Percentiles rank a stretch among this genome's conserved stretches.
phyloP scores from a whole-genome alignment of 805 yeast genomes.

The Barnettozyma salicaria region DNA sequence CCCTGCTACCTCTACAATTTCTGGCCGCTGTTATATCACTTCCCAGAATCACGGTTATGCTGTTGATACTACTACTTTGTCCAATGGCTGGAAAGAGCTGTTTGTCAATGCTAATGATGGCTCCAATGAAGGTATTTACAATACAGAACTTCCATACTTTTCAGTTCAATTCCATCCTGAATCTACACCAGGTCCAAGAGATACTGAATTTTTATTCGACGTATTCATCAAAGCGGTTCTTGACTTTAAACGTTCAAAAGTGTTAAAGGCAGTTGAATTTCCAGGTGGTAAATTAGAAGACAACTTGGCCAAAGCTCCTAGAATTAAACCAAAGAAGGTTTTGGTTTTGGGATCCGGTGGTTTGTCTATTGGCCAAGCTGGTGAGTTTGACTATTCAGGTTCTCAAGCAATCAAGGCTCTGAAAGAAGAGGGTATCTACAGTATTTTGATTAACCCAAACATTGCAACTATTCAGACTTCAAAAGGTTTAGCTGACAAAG shows the following conservation, averaged over 20 bases:
- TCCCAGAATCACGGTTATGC: constrained; percentile 99
- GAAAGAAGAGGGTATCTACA: constrained; percentile 96
- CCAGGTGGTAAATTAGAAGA: constrained; percentile 84
- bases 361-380: constrained; percentile 97
- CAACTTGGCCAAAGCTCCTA: constrained; percentile 70
- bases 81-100: constrained; percentile 84
- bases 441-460: constrained; percentile 93
- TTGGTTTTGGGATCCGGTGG: constrained; percentile 97
- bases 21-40: constrained; percentile 96
- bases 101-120: constrained; percentile 96
- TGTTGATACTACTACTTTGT: constrained; percentile 74
- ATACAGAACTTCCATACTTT: constrained; percentile 80
- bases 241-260: constrained; percentile 50
- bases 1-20: constrained; percentile 83
- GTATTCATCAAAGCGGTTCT: constrained; percentile 77
- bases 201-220: constrained; percentile 94
- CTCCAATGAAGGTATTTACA: constrained; percentile 97
- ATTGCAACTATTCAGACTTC: constrained; percentile 98
- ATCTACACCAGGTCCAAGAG: constrained; percentile 98
- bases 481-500: constrained; percentile 96
- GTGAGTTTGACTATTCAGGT: constrained; percentile 98
- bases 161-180: constrained; percentile 99
- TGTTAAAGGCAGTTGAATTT: constrained; percentile 69
- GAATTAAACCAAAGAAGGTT: constrained; percentile 81
- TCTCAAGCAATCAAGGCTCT: constrained; percentile 98